A percentile compares a stretch with the other conserved stretches of the same genome.
phyloP scores from a whole-genome alignment of 306 rosid species.

The Vigna mungo region DNA sequence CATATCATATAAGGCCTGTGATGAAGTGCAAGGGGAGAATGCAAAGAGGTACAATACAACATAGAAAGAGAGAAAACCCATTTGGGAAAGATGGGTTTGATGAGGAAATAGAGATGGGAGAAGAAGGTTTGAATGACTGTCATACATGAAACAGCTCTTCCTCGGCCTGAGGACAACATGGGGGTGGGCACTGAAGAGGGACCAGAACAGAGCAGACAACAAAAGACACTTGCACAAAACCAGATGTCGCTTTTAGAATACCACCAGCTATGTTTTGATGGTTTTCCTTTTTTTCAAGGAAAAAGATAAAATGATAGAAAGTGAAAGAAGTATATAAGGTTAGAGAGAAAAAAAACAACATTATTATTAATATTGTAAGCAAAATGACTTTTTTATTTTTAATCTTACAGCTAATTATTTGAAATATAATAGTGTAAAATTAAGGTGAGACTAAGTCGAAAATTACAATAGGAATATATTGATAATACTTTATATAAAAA shows the following conservation, averaged over 20 bases:
- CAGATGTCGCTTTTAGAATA: conserved; percentile 34
- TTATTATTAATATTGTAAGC: neutral
- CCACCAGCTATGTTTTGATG: conserved; percentile 27
- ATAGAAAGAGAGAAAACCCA: neutral
- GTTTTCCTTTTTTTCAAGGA: conserved; percentile 19
- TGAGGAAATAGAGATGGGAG: neutral
- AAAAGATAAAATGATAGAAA: neutral
- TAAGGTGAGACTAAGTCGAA: neutral
- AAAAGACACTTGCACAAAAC: conserved; percentile 41
- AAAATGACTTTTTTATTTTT: neutral
- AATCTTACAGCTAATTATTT: neutral
- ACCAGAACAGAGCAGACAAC: conserved; percentile 36
- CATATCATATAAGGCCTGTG: neutral
- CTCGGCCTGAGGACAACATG: conserved; percentile 5
- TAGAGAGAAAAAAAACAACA: too few species aligned
- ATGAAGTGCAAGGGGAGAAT: neutral
- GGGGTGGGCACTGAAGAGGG: conserved; percentile 28
- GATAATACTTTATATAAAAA: neutral
- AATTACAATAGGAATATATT: neutral
- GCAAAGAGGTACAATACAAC: neutral
- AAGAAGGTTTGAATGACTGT: neutral
- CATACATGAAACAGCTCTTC: conserved; percentile 7
- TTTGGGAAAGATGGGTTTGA: neutral
- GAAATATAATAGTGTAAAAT: neutral
- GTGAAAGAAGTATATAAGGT: too few species aligned